Base-by-base conservation (phyloP, 2,329 filamentous ascomycete genomes). In the Endocalyx cinctus region DNA sequence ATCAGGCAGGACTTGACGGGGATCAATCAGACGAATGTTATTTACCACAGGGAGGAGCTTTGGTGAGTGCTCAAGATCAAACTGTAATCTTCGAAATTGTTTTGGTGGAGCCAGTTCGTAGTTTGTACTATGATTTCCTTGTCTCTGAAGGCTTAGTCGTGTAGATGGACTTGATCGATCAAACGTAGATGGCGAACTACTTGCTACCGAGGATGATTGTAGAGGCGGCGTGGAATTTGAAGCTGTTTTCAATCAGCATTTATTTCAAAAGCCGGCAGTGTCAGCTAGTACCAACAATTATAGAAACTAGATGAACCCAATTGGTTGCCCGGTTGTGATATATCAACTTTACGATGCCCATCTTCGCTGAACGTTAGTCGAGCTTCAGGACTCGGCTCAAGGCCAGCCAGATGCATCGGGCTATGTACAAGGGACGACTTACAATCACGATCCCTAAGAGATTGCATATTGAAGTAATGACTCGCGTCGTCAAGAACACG, bases 1-100 rank as follows among this genome's bases (percentile, higher is more conserved):
- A 58, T 89, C 82, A 3, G 86, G 81, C 1, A 92, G 63, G 10
- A 72, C 67, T 38, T 73, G 64, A 5, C 53, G 54, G 12, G 64
- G 58, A 27, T 54, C 58, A 35, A 71, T 33, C 1, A 72, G 59
- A 12, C 52, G 51, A 16, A 64, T 61, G 2, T 61, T 64, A 30
- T 60, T 59, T 6, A 61, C 56, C 10, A 62, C 46, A 1, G 63
- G 62, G 5, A 58, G 56, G 15, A 50, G 43, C 6, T 46, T 37
- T 4, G 47, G 43, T 6, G 53, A 48, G 42, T 55, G 53, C 2
- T 50, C 37, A 13, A 55, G 42, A 17, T 48, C 32, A 3, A 48
- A 28, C n/a, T 45, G 42, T 13, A 52, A 15, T 2, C 42, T 48
- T 10, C 37, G n/a, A n/a, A n/a, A n/a, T n/a, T n/a, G n/a, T 34